Evolutionary conservation across 192 early-diverging fungal species (phyloP).

Genomic region (Podila epigama): DNA sequence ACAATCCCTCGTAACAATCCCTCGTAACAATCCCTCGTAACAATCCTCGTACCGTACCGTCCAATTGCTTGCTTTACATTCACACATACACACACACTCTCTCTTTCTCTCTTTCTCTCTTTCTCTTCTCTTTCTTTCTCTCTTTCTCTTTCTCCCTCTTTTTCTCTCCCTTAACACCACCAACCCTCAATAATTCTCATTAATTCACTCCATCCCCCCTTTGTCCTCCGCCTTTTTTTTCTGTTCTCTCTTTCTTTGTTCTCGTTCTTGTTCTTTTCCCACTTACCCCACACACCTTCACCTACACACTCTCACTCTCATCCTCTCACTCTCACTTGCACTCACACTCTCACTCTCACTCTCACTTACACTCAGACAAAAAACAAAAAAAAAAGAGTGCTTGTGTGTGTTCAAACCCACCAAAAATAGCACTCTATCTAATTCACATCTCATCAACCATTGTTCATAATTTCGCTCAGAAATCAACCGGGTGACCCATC

Average conservation of each 20-base stretch:
- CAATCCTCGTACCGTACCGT: no score
- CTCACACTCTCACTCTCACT: not conserved
- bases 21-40: no score
- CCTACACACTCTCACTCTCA: not conserved
- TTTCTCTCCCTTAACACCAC: no score
- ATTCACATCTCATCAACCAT: not conserved
- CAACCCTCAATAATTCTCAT: no score
- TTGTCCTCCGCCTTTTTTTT: not conserved
- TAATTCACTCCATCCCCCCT: no score
- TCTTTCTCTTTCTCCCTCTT: not conserved
- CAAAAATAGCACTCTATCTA: not conserved
- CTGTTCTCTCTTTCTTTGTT: not conserved
- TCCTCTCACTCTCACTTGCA: not conserved
- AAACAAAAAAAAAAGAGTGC: no score
- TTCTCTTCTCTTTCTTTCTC: constrained; percentile 1
- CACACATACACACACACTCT: no score
- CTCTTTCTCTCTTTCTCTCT: not conserved
- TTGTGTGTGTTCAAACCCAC: not conserved
- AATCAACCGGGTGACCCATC: no score
- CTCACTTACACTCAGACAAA: not conserved
- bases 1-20: no score
- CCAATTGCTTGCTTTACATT: no score
- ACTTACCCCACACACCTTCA: not conserved
- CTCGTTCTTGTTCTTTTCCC: not conserved
- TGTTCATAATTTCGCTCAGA: not conserved